Evolutionary conservation across 1,284 basidiomycete genomes (phyloP), one percentile per base, ranked within the genome.

Genomic region (Ceratobasidium sp.): DNA sequence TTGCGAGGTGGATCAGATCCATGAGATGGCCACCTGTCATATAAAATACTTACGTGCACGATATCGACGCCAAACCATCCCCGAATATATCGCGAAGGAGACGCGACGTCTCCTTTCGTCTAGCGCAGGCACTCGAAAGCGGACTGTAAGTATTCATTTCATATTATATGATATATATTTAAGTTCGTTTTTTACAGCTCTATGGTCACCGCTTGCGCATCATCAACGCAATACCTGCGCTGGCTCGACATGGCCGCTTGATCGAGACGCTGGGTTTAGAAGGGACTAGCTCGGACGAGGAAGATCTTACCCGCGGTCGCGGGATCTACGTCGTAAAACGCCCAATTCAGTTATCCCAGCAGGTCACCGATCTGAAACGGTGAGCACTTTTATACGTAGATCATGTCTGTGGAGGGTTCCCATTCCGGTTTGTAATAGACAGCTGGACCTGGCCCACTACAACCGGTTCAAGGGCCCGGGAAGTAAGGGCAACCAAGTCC

Each of bases 271-370:
- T 61, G 12, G 57, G 57, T 40, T 13, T 61, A 12, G 57, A 61
- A 61, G 57, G 57, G 28, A 61, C 26, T 4, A 61, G 57, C 57
- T 61, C 57, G 38, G 57, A 61, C 20, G 57, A 61, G 57, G 57
- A 61, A 40, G 57, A 61, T n/a, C 57, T 13, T 52, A 52, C 57
- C 9, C 57, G 26, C 26, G 38, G 20, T 61, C 57, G 28, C 28
- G 57, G 57, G 57, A 40, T 61, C 12, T 61, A 61, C 20, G 28
- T 61, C 20, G 20, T 61, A 33, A 28, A 40, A 28, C 57, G 57
- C 38, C 57, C 9, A 40, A 28, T 15, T 4, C 57, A 61, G 57
- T n/a, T 61, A 33, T 28, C 57, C 1, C 12, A 13, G 13, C 28
- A 28, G 57, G 57, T 61, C 28, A 61, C 9, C 57, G 5, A 61